Conservation (phyloP, 371 early-diverging fungal genomes). For the Mortierella sp. region DNA sequence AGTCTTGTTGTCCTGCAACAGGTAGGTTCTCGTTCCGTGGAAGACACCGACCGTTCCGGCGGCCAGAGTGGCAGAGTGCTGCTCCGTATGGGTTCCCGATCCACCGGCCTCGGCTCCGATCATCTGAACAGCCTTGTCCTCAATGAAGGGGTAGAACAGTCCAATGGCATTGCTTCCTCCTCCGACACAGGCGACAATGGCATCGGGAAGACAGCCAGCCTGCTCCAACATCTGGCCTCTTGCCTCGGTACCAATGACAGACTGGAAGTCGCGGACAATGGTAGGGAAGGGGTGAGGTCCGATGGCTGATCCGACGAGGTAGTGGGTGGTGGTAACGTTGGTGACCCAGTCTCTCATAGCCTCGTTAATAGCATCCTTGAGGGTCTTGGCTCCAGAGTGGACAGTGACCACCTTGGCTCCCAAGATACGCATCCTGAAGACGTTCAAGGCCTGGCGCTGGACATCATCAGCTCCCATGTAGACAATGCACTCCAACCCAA, state of each 20-base stretch:
- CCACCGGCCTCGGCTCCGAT: slow-evolving; percentile 97
- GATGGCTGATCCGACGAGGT: slow-evolving; percentile 96
- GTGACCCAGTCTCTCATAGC: slow-evolving; percentile 99
- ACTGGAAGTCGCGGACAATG: slow-evolving; percentile 97
- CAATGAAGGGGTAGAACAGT: slow-evolving; percentile 95
- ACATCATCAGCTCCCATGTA: slow-evolving; percentile 99
- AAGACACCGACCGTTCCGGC: slow-evolving; percentile 94
- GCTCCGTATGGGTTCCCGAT: slow-evolving; percentile 84
- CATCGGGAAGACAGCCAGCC: slow-evolving; percentile 90
- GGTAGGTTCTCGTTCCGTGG: slow-evolving; percentile 95
- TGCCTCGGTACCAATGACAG: slow-evolving; percentile 91
- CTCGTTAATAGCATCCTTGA: slow-evolving; percentile 98
- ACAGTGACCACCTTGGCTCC: slow-evolving; percentile 96
- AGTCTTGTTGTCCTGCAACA: slow-evolving; percentile 88
- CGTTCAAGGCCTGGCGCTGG: slow-evolving; percentile 94
- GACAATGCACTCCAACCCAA: slow-evolving; percentile 94
- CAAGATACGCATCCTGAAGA: slow-evolving; percentile 95
- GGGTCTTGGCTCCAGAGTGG: slow-evolving; percentile 80
- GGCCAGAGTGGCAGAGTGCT: slow-evolving; percentile 92
- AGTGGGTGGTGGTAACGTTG: slow-evolving; percentile 94
- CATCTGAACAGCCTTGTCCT: slow-evolving; percentile 85
- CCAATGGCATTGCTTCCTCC: slow-evolving; percentile 97
- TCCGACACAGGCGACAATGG: slow-evolving; percentile 96
- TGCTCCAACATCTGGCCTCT: slow-evolving; percentile 85
- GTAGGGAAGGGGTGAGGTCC: slow-evolving; percentile 96